A percentile compares a stretch with the other conserved stretches of the same genome.
phyloP scores from a whole-genome alignment of 2,329 filamentous ascomycete species.

The Diaporthe aspalathi region DNA sequence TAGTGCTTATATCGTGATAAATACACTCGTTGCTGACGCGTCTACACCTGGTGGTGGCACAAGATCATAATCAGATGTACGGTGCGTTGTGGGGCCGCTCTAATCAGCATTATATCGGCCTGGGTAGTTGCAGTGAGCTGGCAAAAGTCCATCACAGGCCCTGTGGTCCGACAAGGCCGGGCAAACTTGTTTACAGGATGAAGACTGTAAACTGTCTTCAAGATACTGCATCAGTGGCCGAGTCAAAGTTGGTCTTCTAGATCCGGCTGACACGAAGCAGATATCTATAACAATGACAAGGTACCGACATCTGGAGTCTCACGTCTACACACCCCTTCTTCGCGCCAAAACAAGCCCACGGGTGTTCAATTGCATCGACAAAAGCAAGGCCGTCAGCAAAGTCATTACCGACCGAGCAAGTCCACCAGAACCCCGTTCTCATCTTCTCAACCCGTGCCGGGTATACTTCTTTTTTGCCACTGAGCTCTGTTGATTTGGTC shows the following conservation, averaged over 20 bases:
- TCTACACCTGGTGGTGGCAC: background rate
- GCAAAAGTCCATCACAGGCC: background rate
- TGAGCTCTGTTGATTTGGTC: background rate
- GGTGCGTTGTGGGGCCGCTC: background rate
- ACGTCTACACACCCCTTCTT: conserved; percentile 6
- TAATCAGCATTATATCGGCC: too few relatives aligned
- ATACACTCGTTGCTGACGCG: background rate
- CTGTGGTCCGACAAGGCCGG: background rate
- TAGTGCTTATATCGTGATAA: too few relatives aligned
- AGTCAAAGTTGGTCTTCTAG: background rate
- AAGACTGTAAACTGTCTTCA: background rate
- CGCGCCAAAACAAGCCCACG: background rate
- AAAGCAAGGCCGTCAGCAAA: conserved; percentile 23
- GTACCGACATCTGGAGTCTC: conserved; percentile 21
- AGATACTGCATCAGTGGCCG: background rate
- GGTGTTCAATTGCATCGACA: conserved; percentile 25
- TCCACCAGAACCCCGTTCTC: background rate
- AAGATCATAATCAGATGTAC: conserved; percentile 13
- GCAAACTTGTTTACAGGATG: conserved; percentile 31
- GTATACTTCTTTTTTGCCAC: too few relatives aligned
- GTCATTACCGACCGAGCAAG: conserved; percentile 37
- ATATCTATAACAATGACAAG: conserved; percentile 11
- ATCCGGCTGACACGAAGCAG: background rate
- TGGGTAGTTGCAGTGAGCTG: background rate
- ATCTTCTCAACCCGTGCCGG: too few relatives aligned